A percentile compares a stretch with the other conserved stretches of the same genome.
These are phyloP conservation scores for Lactarius sanguifluus DNA, from an alignment of 768 basidiomycete species.

Conservation along the genomic window DNA sequence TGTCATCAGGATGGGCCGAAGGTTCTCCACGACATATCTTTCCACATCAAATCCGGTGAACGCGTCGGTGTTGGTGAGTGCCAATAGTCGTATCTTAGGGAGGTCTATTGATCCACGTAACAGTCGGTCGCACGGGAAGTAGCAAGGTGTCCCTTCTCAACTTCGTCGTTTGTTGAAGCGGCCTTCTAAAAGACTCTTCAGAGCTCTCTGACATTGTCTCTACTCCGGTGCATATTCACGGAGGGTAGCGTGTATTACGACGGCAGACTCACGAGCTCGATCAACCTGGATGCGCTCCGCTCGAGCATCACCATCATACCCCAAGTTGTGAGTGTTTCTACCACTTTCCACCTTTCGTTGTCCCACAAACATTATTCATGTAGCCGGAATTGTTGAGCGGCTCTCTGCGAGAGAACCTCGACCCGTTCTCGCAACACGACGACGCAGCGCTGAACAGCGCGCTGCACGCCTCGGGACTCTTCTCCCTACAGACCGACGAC, in stretches of 20 bases:
- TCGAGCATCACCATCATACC: constrained; percentile 60
- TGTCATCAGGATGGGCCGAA: constrained; percentile 47
- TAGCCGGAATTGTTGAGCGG: constrained; percentile 56
- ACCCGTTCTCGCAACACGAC: constrained; percentile 56
- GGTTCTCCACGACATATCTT: constrained; percentile 52
- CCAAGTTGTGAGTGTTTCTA: no score
- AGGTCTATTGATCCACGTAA: background rate
- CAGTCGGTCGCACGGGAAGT: constrained; percentile 60
- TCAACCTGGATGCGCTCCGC: constrained; percentile 56
- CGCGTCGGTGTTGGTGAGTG: constrained; percentile 55
- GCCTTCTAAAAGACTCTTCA: constrained; percentile 23
- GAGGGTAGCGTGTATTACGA: constrained; percentile 55
- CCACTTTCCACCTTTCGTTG: no score
- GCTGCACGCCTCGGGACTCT: constrained; percentile 50
- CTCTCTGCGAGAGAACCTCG: constrained; percentile 57
- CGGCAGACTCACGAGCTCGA: constrained; percentile 42
- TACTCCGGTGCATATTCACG: constrained; percentile 56
- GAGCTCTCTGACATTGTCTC: constrained; percentile 52
- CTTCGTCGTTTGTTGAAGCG: constrained; percentile 18
- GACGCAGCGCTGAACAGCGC: constrained; percentile 53
- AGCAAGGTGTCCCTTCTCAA: constrained; percentile 41
- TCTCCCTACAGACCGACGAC: constrained; percentile 40
- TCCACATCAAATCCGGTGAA: constrained; percentile 55
- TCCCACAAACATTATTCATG: no score
- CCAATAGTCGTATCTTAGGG: background rate